Percentiles rank a stretch among this genome's conserved stretches.
These are phyloP conservation scores for Fusarium sp. DNA, from an alignment of 2,329 filamentous ascomycete genomes.

Conservation along the genomic window DNA sequence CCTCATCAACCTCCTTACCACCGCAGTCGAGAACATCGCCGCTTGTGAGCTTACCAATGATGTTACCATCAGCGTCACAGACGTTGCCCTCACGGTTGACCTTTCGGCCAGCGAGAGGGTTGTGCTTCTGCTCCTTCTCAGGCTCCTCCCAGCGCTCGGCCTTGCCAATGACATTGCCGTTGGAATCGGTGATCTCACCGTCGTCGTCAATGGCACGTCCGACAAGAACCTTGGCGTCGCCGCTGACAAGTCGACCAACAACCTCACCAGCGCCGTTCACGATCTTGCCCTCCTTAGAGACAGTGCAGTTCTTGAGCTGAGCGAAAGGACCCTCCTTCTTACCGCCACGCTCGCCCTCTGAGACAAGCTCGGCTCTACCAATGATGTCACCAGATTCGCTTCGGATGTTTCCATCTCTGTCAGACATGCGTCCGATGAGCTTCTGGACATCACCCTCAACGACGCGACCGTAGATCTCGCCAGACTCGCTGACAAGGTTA, in stretches of 20 bases:
- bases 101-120: constrained; percentile 65
- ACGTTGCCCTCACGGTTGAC: constrained; percentile 73
- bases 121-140: constrained; percentile 65
- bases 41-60: constrained; percentile 76
- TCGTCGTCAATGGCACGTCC: constrained; percentile 84
- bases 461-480: constrained; percentile 72
- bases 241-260: constrained; percentile 78
- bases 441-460: constrained; percentile 75
- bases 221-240: constrained; percentile 78
- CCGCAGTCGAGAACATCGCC: constrained; percentile 74
- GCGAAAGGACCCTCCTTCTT: constrained; percentile 77
- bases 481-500: constrained; percentile 68
- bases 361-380: constrained; percentile 75
- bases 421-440: constrained; percentile 76
- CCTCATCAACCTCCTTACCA: constrained; percentile 77
- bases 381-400: constrained; percentile 80
- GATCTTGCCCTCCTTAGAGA: constrained; percentile 77
- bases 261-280: constrained; percentile 75
- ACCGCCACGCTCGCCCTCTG: constrained; percentile 74
- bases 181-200: constrained; percentile 84
- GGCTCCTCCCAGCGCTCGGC: constrained; percentile 72
- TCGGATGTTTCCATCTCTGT: constrained; percentile 78
- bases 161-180: constrained; percentile 70
- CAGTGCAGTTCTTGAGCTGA: constrained; percentile 73
- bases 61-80: constrained; percentile 68